A percentile compares a stretch with the other conserved stretches of the same genome.
Conservation (phyloP, 805 yeast genomes). For the Hanseniaspora valbyensis region DNA sequence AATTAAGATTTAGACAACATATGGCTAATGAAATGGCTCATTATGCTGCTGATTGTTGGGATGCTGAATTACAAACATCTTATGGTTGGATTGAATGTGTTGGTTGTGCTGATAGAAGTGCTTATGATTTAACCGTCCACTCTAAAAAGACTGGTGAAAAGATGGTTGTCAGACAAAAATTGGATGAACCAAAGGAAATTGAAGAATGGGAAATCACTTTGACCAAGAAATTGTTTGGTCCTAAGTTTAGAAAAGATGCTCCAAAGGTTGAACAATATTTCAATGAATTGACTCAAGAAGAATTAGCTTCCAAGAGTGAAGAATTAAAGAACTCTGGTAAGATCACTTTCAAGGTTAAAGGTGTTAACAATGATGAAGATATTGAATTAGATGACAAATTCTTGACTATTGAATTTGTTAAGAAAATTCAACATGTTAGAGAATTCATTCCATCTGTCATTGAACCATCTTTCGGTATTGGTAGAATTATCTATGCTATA, state of each 20-base stretch:
- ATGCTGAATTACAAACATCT: constrained; percentile 88
- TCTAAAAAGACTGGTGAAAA: constrained; percentile 90
- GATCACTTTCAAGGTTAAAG: constrained; percentile 58
- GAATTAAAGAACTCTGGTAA: constrained; percentile 54
- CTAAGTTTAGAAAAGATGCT: constrained; percentile 93
- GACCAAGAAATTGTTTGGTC: constrained; percentile 94
- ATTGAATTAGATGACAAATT: constrained; percentile 66
- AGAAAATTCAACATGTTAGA: constrained; percentile 78
- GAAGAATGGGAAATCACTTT: constrained; percentile 76
- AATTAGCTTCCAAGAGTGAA: constrained; percentile 62
- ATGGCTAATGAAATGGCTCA: constrained; percentile 99
- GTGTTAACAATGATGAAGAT: constrained; percentile 37
- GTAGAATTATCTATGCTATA: constrained; percentile 85
- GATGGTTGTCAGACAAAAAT: constrained; percentile 82
- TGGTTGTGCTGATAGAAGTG: constrained; percentile 99
- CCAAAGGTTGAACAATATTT: constrained; percentile 81
- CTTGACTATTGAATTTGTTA: constrained; percentile 64
- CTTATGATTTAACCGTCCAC: constrained; percentile 93
- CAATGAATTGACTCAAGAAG: constrained; percentile 65
- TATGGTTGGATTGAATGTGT: constrained; percentile 99
- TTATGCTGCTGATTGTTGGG: constrained; percentile 99
- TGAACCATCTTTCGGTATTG: constrained; percentile 98
- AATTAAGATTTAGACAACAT: constrained; percentile 95
- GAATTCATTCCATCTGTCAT: constrained; percentile 95
- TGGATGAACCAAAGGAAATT: constrained; percentile 72